Evolutionary conservation across 306 rosid genomes (phyloP).

Genomic region (Arachis hypogaea): DNA sequence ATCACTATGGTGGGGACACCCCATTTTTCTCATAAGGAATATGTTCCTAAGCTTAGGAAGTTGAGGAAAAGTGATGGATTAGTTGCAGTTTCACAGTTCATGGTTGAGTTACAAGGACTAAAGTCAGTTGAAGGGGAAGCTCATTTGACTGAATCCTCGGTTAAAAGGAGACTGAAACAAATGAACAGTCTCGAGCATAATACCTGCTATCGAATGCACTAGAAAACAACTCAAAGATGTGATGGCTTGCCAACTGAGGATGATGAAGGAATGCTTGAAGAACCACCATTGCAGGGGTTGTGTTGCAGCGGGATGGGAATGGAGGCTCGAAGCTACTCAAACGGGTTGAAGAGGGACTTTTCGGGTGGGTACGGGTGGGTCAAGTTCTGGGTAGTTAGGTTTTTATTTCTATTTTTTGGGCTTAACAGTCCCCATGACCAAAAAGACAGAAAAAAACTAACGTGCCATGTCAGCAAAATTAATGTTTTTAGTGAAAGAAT

Average conservation of each 20-base stretch:
- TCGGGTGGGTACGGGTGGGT: no score
- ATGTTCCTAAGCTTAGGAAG: conserved; percentile 63
- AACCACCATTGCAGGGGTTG: no score
- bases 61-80: conserved; percentile 50
- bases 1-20: conserved; percentile 91
- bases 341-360: no score
- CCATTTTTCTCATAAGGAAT: conserved; percentile 25
- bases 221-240: conserved; percentile 94
- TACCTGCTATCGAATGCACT: conserved; percentile 97
- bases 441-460: no score
- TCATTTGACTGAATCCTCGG: conserved; percentile 94
- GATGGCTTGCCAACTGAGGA: conserved; percentile 65
- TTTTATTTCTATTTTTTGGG: no score
- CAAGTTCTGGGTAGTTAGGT: no score
- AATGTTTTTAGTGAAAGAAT: no score
- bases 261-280: no score
- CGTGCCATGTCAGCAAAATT: no score
- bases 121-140: conserved; percentile 93
- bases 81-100: conserved; percentile 87
- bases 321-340: no score
- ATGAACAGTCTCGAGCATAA: conserved; percentile 64
- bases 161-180: conserved; percentile 70
- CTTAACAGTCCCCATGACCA: no score
- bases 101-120: conserved; percentile 39
- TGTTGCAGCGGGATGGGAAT: no score